Evolutionary conservation across 345 rosid species (phyloP).

Genomic region (Iberis pinnata): DNA sequence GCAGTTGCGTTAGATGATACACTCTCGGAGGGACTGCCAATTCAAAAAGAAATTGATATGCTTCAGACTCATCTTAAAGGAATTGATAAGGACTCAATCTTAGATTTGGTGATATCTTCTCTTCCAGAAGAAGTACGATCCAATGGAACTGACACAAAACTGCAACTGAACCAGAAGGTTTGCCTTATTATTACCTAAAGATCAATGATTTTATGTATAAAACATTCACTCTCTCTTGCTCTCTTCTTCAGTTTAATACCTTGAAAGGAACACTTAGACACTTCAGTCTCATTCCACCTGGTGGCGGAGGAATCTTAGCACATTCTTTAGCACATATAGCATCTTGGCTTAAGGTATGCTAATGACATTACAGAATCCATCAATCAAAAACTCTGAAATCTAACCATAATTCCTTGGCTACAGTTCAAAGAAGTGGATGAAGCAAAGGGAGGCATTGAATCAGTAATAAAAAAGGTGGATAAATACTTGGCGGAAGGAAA

Average conservation of each 20-base stretch:
- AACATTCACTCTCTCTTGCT: not conserved
- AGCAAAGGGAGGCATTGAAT: constrained; percentile 68
- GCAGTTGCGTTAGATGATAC: constrained; percentile 86
- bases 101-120: constrained; percentile 73
- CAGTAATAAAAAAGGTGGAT: constrained; percentile 60
- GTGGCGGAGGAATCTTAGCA: constrained; percentile 81
- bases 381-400: not conserved
- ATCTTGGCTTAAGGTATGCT: constrained; percentile 72
- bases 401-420: not conserved
- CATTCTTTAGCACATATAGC: constrained; percentile 74
- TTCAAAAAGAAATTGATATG: constrained; percentile 66
- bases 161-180: constrained; percentile 81
- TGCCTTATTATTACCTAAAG: constrained; percentile 11
- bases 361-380: not conserved
- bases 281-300: constrained; percentile 80
- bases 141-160: constrained; percentile 60
- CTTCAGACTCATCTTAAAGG: constrained; percentile 58
- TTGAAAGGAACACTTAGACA: constrained; percentile 78
- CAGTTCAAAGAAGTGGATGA: constrained; percentile 66
- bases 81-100: constrained; percentile 55
- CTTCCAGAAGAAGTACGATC: constrained; percentile 80
- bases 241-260: constrained; percentile 51
- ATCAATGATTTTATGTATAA: not conserved
- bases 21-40: constrained; percentile 79
- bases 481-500: constrained; percentile 69